Percentiles rank a stretch among this genome's conserved stretches.
Evolutionary conservation across 2,329 filamentous ascomycete genomes (phyloP).

Genomic region (Exophiala oligosperma): DNA sequence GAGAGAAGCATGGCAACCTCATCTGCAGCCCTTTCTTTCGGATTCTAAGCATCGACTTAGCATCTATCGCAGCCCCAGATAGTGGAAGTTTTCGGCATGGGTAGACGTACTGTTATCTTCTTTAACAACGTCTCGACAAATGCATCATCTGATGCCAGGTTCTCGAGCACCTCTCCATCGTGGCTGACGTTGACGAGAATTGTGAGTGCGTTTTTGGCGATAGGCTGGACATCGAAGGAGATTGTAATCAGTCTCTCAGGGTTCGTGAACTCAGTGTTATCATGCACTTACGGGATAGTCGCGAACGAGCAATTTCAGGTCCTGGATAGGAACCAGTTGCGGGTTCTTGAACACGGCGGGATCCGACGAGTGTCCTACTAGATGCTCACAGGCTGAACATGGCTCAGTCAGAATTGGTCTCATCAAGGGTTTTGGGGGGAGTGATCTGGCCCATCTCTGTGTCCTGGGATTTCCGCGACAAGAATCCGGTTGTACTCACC

Average conservation of each 20-base stretch:
- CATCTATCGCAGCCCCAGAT: background rate
- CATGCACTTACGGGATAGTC: slow-evolving; percentile 70
- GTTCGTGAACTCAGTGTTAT: background rate
- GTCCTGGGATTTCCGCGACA: background rate
- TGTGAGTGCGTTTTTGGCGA: slow-evolving; percentile 88
- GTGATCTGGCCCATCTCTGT: background rate
- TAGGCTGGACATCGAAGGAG: slow-evolving; percentile 57
- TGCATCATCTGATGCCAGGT: slow-evolving; percentile 72
- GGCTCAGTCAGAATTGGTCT: background rate
- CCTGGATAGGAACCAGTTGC: slow-evolving; percentile 74
- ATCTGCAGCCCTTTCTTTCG: slow-evolving; percentile 77
- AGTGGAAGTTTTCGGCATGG: background rate
- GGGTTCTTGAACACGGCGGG: slow-evolving; percentile 81
- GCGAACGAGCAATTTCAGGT: slow-evolving; percentile 81
- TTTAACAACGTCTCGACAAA: slow-evolving; percentile 74
- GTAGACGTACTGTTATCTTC: slow-evolving; percentile 64
- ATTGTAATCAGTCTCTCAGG: background rate
- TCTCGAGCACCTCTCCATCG: slow-evolving; percentile 72
- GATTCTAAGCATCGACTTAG: slow-evolving; percentile 31
- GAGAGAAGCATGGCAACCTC: slow-evolving; percentile 88
- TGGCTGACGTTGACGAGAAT: slow-evolving; percentile 74
- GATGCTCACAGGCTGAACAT: slow-evolving; percentile 72
- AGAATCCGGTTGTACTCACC: slow-evolving; percentile 47
- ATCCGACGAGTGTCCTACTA: slow-evolving; percentile 78
- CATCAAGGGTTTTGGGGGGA: too few species aligned